phyloP scores from a whole-genome alignment of 1,284 basidiomycete genomes.

The Amylostereum areolatum region DNA sequence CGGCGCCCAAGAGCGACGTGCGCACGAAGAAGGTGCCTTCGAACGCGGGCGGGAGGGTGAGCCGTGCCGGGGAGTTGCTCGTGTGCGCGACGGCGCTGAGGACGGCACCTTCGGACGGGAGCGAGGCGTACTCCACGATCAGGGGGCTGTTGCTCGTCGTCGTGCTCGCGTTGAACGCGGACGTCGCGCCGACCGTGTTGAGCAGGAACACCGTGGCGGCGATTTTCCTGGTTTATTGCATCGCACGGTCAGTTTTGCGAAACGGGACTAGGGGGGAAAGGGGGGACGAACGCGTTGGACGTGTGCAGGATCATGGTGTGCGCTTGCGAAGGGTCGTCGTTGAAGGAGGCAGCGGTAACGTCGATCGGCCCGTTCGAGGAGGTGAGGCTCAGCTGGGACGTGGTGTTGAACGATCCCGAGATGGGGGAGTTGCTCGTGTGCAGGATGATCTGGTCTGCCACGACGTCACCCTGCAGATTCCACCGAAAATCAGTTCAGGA shows the following conservation, averaged over 20 bases:
- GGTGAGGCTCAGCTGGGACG: constrained; percentile 22
- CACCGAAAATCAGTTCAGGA: not conserved
- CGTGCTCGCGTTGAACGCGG: constrained; percentile 24
- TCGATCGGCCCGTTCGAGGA: constrained; percentile 31
- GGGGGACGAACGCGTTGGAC: constrained; percentile 26
- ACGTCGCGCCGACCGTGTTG: constrained; percentile 9
- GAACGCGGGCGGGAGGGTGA: constrained; percentile 33
- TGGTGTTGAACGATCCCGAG: constrained; percentile 29
- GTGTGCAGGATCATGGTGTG: constrained; percentile 26
- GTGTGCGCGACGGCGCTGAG: constrained; percentile 29
- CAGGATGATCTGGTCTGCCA: constrained; percentile 10
- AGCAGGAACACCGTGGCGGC: constrained; percentile 1
- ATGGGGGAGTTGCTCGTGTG: constrained; percentile 27
- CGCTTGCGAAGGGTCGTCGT: constrained; percentile 14
- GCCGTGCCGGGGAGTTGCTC: constrained; percentile 28
- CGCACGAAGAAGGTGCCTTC: constrained; percentile 33
- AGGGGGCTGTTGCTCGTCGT: constrained; percentile 30
- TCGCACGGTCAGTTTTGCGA: too few relatives aligned
- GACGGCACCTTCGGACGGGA: constrained; percentile 21
- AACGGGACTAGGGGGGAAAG: not conserved
- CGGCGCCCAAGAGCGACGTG: constrained; percentile 23
- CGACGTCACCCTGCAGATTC: not conserved
- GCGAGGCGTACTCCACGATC: constrained; percentile 25
- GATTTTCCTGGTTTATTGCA: not conserved
- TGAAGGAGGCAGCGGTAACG: constrained; percentile 23